phyloP scores from a whole-genome alignment of 768 basidiomycete genomes.

The Suillus tomentosus region DNA sequence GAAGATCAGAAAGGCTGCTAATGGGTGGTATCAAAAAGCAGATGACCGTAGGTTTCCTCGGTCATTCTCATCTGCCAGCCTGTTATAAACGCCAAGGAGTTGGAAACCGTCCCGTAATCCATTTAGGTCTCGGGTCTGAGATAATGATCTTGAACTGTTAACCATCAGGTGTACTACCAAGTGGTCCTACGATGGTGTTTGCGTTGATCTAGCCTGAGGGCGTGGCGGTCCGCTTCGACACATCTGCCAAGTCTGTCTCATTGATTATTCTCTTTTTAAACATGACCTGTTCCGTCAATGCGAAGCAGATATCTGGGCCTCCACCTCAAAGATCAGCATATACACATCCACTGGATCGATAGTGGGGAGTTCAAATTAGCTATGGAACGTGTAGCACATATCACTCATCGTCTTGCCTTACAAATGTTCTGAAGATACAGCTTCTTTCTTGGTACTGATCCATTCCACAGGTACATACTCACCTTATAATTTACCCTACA shows the following conservation, averaged over 20 bases:
- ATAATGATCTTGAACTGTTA: too few relatives aligned
- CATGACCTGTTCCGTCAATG: not conserved
- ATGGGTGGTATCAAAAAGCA: conserved; percentile 53
- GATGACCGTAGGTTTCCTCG: conserved; percentile 40
- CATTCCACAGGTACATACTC: not conserved
- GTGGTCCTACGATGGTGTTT: too few relatives aligned
- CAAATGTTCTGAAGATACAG: not conserved
- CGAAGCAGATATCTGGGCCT: conserved; percentile 40
- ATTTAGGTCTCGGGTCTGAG: too few relatives aligned
- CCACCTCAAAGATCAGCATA: conserved; percentile 40
- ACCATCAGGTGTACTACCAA: too few relatives aligned
- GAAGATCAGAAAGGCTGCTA: conserved; percentile 46
- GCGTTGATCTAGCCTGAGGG: too few relatives aligned
- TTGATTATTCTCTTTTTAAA: not conserved
- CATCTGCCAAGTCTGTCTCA: conserved; percentile 37
- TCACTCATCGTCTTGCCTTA: not conserved
- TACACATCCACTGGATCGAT: conserved; percentile 48
- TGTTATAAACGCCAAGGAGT: conserved; percentile 20
- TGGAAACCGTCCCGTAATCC: too few relatives aligned
- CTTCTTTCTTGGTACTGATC: not conserved
- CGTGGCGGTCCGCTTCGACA: conserved; percentile 23
- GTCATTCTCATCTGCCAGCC: not conserved
- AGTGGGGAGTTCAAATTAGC: conserved; percentile 58
- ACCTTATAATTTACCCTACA: conserved; percentile 3
- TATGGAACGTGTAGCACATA: conserved; percentile 43